Conservation (phyloP, 352 stramenopile species). For the Phytopythium boreale region DNA sequence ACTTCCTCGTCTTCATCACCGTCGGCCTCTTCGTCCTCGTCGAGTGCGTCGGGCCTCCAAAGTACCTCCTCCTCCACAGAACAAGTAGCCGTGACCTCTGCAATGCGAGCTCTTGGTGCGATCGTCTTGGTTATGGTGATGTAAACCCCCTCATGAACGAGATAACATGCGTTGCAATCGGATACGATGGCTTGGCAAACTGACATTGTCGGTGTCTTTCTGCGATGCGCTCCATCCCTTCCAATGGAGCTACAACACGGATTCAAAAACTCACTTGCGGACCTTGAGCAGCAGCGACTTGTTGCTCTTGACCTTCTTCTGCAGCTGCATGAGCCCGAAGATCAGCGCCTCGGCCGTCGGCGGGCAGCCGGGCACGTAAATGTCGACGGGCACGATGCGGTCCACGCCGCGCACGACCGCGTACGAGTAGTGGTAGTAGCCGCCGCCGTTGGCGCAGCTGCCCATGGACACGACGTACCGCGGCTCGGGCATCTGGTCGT, state of each 20-base stretch:
- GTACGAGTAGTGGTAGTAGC: slow-evolving; percentile 95
- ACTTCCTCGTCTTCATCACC: too few relatives aligned
- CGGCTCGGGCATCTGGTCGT: slow-evolving; percentile 99
- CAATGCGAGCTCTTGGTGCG: not conserved
- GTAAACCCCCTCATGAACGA: not conserved
- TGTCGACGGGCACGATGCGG: slow-evolving; percentile 96
- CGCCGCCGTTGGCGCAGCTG: slow-evolving; percentile 95
- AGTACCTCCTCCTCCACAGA: too few relatives aligned
- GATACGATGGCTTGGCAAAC: too few relatives aligned
- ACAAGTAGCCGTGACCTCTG: too few relatives aligned
- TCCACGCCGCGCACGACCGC: slow-evolving; percentile 95
- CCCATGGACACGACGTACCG: slow-evolving; percentile 98
- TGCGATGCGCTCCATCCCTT: too few relatives aligned
- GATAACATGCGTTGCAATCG: too few relatives aligned
- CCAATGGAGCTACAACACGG: too few relatives aligned
- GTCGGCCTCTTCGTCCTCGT: too few relatives aligned
- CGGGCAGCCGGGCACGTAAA: slow-evolving; percentile 98
- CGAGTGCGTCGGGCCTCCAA: not conserved
- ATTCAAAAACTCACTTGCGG: slow-evolving; percentile 72
- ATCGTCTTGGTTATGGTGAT: not conserved
- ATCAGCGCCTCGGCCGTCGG: slow-evolving; percentile 96
- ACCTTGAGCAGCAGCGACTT: slow-evolving; percentile 91
- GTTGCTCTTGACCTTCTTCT: slow-evolving; percentile 98
- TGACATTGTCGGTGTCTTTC: too few relatives aligned
- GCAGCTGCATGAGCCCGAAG: slow-evolving; percentile 95